phyloP scores from a whole-genome alignment of 2,329 filamentous ascomycete species.

The Trichophaea hybrida region DNA sequence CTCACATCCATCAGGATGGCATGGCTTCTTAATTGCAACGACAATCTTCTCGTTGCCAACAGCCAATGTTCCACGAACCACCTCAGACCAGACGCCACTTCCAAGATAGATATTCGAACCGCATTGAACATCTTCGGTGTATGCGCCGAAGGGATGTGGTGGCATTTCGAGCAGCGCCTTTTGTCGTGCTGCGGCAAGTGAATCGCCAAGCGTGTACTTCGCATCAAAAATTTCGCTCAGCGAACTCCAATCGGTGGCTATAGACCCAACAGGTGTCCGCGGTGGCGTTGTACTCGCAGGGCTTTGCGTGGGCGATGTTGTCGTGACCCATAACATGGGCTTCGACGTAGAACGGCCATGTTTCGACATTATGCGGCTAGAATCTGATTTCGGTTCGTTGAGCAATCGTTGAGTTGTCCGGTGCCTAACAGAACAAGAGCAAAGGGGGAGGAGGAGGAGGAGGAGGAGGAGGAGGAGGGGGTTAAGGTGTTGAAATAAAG shows the following conservation, averaged over 20 bases:
- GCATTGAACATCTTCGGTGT: background rate
- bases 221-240: background rate
- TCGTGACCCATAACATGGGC: too few species aligned
- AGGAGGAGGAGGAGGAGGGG: too few species aligned
- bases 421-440: too few species aligned
- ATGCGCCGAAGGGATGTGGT: background rate
- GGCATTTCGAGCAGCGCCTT: background rate
- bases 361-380: too few species aligned
- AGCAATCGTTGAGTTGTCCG: too few species aligned
- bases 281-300: background rate
- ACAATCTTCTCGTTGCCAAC: constrained; percentile 3
- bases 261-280: background rate
- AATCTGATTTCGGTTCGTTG: too few species aligned
- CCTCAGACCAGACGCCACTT: constrained; percentile 24
- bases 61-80: constrained; percentile 9
- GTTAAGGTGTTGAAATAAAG: too few species aligned
- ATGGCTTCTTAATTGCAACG: constrained; percentile 24
- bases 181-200: background rate
- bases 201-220: background rate
- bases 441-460: too few species aligned
- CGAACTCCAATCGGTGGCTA: background rate
- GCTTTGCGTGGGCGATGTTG: too few species aligned
- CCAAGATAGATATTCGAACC: constrained; percentile 11
- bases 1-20: constrained; percentile 5
- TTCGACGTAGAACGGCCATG: too few species aligned